phyloP scores from a whole-genome alignment of 257 asterid genomes.

The Solanum acaule region DNA sequence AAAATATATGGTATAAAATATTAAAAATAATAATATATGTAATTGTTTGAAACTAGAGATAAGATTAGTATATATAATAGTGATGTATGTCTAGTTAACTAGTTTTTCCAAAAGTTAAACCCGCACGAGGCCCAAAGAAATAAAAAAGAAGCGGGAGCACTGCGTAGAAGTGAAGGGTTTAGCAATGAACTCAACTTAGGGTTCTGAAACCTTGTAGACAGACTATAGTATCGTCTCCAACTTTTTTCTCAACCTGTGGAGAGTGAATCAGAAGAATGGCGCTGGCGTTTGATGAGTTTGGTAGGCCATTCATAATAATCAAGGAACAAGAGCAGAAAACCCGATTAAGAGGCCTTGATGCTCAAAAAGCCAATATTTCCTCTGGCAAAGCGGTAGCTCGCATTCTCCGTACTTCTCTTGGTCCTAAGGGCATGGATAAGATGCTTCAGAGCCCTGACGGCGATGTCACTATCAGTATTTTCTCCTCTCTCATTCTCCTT shows the following conservation, averaged over 20 bases:
- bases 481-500: background rate
- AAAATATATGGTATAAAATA: too few species aligned
- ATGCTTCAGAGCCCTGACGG: constrained; percentile 97
- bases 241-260: background rate
- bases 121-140: background rate
- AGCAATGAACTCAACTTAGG: background rate
- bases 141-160: background rate
- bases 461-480: constrained; percentile 75
- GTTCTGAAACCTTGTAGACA: background rate
- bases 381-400: constrained; percentile 87
- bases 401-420: constrained; percentile 77
- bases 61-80: too few species aligned
- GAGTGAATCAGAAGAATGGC: background rate
- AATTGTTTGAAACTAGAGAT: too few species aligned
- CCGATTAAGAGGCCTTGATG: background rate
- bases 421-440: constrained; percentile 97
- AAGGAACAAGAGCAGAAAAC: constrained; percentile 69
- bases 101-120: background rate
- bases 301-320: background rate
- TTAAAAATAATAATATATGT: too few species aligned
- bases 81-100: too few species aligned
- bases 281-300: background rate
- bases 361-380: background rate
- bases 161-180: background rate
- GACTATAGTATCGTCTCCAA: background rate